Conservation (phyloP, 192 early-diverging fungal genomes). For the Gigaspora rosea region DNA sequence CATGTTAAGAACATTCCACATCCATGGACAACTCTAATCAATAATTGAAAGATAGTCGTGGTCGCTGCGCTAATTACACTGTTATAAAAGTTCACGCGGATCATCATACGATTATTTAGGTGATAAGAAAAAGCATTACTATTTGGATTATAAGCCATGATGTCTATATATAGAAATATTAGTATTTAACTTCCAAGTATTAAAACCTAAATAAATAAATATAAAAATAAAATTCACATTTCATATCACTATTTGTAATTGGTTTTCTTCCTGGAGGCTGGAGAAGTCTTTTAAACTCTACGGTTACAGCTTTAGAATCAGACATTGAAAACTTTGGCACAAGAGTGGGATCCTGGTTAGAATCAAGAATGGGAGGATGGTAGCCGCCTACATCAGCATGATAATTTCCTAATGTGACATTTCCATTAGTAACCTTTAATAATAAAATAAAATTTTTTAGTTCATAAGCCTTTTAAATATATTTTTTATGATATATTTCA, state of each 20-base stretch:
- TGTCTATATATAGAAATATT: background rate
- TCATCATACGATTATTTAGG: background rate
- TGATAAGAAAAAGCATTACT: background rate
- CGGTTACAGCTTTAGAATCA: background rate
- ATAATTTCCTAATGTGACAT: slow-evolving; percentile 10
- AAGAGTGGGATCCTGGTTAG: background rate
- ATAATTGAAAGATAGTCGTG: background rate
- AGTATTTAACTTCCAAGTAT: background rate
- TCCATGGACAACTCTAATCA: slow-evolving; percentile 13
- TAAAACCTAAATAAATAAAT: background rate
- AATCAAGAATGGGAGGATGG: background rate
- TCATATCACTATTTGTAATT: background rate
- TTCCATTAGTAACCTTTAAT: slow-evolving; percentile 7
- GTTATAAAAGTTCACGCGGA: slow-evolving; percentile 12
- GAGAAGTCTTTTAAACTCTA: slow-evolving; percentile 3
- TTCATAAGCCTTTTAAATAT: background rate
- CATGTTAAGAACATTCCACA: slow-evolving; percentile 30
- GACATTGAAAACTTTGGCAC: background rate
- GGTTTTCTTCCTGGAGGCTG: background rate
- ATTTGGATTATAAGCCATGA: slow-evolving; percentile 8
- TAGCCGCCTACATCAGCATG: background rate
- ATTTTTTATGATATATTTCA: background rate
- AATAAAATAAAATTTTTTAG: background rate
- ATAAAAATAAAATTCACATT: background rate
- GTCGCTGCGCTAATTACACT: background rate